Percentiles rank a stretch among this genome's conserved stretches.
These are phyloP conservation scores for Cyberlindnera mycetangii DNA, from an alignment of 805 yeast species.

Conservation along the genomic window DNA sequence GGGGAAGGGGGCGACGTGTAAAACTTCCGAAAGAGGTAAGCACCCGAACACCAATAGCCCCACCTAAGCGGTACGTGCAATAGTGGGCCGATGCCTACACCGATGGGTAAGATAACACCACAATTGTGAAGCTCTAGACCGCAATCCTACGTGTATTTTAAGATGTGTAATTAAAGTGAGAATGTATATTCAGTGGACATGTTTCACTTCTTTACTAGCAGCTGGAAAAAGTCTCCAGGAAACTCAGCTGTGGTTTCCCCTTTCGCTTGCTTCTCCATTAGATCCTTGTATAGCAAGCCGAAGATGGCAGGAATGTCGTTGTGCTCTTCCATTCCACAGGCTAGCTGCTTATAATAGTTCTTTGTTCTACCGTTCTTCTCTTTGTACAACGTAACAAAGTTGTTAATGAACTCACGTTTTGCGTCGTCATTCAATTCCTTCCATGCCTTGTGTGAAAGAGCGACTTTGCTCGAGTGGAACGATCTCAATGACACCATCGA, in stretches of 20 bases:
- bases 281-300: constrained; percentile 37
- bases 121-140: too few species aligned
- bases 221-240: constrained; percentile 24
- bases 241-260: constrained; percentile 26
- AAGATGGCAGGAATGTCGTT: constrained; percentile 37
- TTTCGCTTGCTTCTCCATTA: constrained; percentile 22
- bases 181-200: neutral
- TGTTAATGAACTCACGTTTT: constrained; percentile 29
- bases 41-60: constrained; percentile 3
- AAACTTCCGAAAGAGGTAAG: neutral
- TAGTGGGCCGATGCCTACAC: too few species aligned
- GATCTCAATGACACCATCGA: constrained; percentile 8
- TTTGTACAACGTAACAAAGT: constrained; percentile 30
- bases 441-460: constrained; percentile 23
- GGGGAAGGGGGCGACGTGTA: neutral
- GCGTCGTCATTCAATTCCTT: constrained; percentile 25
- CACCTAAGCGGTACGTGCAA: too few species aligned
- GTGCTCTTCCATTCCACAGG: constrained; percentile 36
- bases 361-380: constrained; percentile 34
- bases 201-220: constrained; percentile 12
- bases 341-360: constrained; percentile 34
- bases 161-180: too few species aligned
- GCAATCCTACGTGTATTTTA: too few species aligned
- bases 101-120: neutral
- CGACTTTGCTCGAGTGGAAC: constrained; percentile 10